Evolutionary conservation across 257 asterid species (phyloP).

Genomic region (Solanum etuberosum): DNA sequence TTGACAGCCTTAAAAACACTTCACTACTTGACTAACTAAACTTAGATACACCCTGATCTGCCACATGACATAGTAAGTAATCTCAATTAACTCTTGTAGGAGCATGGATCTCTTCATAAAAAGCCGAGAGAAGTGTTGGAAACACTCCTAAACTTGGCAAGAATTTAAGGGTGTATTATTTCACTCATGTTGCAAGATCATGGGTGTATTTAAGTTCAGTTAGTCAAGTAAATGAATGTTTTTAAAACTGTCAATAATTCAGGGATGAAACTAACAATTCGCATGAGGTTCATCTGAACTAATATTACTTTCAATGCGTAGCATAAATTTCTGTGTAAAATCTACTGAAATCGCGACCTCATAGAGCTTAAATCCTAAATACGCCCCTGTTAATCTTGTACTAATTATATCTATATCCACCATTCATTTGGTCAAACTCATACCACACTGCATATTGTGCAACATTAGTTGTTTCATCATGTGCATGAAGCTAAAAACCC

Average conservation of each 20-base stretch:
- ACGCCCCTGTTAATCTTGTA: not conserved
- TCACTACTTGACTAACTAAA: no score
- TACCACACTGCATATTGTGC: not conserved
- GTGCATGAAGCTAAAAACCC: conserved; percentile 6
- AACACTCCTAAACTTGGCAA: not conserved
- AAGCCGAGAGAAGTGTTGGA: not conserved
- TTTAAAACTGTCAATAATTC: no score
- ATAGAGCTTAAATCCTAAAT: not conserved
- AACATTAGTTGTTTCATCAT: not conserved
- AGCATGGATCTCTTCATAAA: not conserved
- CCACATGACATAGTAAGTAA: not conserved
- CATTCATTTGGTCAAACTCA: not conserved
- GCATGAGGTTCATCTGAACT: no score
- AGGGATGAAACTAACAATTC: no score
- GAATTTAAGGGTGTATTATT: no score
- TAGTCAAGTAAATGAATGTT: no score
- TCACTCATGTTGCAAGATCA: not conserved
- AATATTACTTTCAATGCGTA: no score
- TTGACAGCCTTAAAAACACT: not conserved
- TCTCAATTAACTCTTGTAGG: not conserved
- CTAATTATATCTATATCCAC: not conserved
- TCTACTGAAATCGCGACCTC: not conserved
- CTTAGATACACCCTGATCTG: not conserved
- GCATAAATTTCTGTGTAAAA: no score
- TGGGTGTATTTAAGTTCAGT: no score